phyloP scores from a whole-genome alignment of 345 rosid genomes.

The Salix exigua region DNA sequence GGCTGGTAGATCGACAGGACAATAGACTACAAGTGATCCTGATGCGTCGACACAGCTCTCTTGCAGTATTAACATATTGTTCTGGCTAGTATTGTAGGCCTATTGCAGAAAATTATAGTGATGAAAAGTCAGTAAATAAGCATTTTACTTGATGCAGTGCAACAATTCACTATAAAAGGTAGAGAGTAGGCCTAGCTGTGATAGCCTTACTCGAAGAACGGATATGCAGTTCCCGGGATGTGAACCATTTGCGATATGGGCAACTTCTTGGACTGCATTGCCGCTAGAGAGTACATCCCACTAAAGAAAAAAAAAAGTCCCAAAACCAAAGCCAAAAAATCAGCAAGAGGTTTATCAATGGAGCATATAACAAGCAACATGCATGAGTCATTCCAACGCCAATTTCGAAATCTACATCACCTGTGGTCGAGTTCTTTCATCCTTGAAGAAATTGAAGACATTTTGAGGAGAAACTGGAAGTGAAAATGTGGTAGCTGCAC shows the following conservation, averaged over 20 bases:
- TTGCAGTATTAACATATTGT: slow-evolving; percentile 90
- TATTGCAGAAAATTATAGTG: slow-evolving; percentile 12
- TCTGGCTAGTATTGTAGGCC: slow-evolving; percentile 77
- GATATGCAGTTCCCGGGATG: slow-evolving; percentile 93
- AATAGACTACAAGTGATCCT: slow-evolving; percentile 74
- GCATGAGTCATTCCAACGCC: not conserved
- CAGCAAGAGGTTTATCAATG: not conserved
- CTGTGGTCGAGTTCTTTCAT: slow-evolving; percentile 89
- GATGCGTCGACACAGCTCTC: slow-evolving; percentile 89
- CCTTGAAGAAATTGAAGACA: slow-evolving; percentile 80
- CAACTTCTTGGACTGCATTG: slow-evolving; percentile 84
- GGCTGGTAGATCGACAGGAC: slow-evolving; percentile 81
- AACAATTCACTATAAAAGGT: not conserved
- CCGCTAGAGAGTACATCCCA: slow-evolving; percentile 97
- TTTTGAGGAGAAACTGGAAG: slow-evolving; percentile 73
- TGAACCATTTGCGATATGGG: slow-evolving; percentile 84
- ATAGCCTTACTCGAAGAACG: slow-evolving; percentile 68
- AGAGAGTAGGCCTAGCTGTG: not conserved
- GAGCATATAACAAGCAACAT: not conserved
- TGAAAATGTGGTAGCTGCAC: slow-evolving; percentile 94
- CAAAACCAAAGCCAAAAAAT: slow-evolving; percentile 7
- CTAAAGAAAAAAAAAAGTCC: slow-evolving; percentile 27
- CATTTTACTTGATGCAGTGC: not conserved
- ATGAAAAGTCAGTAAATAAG: not conserved
- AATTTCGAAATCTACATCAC: slow-evolving; percentile 22